A percentile compares a stretch with the other conserved stretches of the same genome.
Evolutionary conservation across 169 alveolate species (phyloP).

Genomic region (Plasmodium billcollinsi): DNA sequence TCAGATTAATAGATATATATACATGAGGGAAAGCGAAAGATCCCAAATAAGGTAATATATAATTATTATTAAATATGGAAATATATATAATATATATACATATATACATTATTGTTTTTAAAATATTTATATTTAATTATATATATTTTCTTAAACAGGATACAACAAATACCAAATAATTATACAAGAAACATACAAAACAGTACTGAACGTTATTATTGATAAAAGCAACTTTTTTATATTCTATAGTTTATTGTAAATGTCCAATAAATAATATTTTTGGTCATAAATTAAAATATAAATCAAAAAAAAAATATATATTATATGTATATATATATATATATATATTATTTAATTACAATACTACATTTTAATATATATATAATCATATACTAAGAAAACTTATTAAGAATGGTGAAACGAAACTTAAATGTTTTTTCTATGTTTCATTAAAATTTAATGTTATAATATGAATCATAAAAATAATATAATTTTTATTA

Average conservation of each 20-base stretch:
- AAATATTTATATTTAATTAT: neutral
- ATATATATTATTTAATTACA: too few relatives aligned
- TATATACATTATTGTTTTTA: neutral
- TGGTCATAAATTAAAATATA: too few relatives aligned
- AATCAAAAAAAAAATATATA: too few relatives aligned
- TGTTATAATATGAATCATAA: too few relatives aligned
- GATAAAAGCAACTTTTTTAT: neutral
- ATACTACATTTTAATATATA: too few relatives aligned
- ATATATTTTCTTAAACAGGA: constrained; percentile 11
- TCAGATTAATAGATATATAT: constrained; percentile 69
- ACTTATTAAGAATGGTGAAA: neutral
- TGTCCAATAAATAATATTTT: too few relatives aligned
- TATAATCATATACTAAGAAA: too few relatives aligned
- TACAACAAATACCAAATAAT: constrained; percentile 60
- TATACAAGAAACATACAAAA: constrained; percentile 20
- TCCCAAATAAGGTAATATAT: constrained; percentile 54
- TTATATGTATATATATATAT: too few relatives aligned
- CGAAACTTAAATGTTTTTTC: too few relatives aligned
- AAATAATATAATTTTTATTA: too few relatives aligned
- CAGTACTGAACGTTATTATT: constrained; percentile 26
- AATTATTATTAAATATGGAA: neutral
- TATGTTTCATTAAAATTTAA: too few relatives aligned
- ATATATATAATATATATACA: constrained; percentile 1
- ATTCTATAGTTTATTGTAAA: too few relatives aligned
- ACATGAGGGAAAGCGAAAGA: constrained; percentile 63